Evolutionary conservation across 2,329 filamentous ascomycete species (phyloP).

Genomic region (Penicillium expansum): DNA sequence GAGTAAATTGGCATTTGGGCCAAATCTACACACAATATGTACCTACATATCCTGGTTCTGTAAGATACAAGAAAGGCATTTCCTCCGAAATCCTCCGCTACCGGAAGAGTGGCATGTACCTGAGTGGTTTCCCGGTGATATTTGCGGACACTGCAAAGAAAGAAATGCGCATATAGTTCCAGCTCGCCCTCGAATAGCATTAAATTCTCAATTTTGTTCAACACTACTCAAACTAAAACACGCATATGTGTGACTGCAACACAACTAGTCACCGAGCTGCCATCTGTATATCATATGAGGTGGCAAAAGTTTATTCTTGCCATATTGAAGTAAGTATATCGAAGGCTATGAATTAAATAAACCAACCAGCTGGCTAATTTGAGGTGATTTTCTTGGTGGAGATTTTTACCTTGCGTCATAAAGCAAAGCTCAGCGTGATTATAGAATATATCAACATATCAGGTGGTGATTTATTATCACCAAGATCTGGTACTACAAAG

Average conservation of each 20-base stretch:
- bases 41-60: neutral
- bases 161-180: neutral
- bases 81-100: slow-evolving; percentile 1
- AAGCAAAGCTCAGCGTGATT: no score
- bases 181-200: neutral
- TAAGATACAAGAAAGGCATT: neutral
- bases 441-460: neutral
- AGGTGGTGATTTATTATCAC: no score
- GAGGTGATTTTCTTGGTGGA: neutral
- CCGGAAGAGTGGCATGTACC: neutral
- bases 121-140: neutral
- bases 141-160: neutral
- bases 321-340: neutral
- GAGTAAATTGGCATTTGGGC: neutral
- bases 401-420: neutral
- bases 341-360: no score
- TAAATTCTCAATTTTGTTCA: neutral
- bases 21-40: slow-evolving; percentile 4
- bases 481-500: neutral
- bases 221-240: neutral
- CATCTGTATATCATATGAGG: neutral
- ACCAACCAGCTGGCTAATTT: no score
- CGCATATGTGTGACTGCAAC: slow-evolving; percentile 1
- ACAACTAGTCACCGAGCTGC: neutral
- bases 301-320: no score